A percentile compares a stretch with the other conserved stretches of the same genome.
Conservation (phyloP, 2,329 filamentous ascomycete species). For the Curvularia hawaiiensis region DNA sequence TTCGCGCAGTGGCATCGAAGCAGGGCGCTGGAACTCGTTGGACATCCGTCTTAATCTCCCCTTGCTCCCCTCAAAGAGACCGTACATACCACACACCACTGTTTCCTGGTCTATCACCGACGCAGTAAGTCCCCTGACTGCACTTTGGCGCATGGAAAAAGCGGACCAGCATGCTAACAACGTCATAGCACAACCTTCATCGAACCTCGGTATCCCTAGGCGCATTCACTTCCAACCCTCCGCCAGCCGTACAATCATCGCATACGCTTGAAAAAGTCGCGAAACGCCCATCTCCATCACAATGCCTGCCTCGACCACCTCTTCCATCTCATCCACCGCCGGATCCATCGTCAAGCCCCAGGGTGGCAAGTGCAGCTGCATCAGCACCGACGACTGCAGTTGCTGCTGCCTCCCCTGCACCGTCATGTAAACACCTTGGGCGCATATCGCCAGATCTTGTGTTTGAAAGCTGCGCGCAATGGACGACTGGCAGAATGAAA, state of each 20-base stretch:
- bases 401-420: slow-evolving; percentile 47
- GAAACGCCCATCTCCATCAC: slow-evolving; percentile 1
- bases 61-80: slow-evolving; percentile 6
- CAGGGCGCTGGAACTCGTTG: slow-evolving; percentile 20
- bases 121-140: neutral
- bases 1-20: slow-evolving; percentile 20
- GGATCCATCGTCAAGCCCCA: slow-evolving; percentile 45
- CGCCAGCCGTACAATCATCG: neutral
- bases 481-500: neutral
- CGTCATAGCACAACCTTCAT: slow-evolving; percentile 1
- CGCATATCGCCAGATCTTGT: neutral
- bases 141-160: neutral
- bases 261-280: neutral
- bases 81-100: neutral
- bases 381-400: slow-evolving; percentile 39
- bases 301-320: slow-evolving; percentile 43
- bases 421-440: slow-evolving; percentile 40
- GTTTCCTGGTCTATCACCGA: neutral
- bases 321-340: slow-evolving; percentile 40
- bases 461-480: neutral
- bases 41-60: slow-evolving; percentile 19
- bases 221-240: neutral
- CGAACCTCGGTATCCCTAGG: neutral
- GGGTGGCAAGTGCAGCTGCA: slow-evolving; percentile 37
- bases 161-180: neutral